Conservation (phyloP, 1,139 yeast species). For the Candida glucosophila region DNA sequence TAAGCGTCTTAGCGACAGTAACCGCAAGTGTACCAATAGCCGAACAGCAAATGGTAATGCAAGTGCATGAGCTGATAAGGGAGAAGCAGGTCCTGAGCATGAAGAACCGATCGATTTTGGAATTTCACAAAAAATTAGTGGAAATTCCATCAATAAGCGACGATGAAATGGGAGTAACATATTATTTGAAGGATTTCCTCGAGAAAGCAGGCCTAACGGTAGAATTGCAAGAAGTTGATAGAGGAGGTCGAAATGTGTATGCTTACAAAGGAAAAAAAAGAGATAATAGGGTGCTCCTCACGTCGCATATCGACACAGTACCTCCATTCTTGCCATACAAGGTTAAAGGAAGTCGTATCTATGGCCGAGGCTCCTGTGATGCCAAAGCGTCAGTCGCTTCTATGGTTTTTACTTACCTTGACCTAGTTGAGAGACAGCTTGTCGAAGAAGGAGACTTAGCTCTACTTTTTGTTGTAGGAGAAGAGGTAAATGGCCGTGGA, state of each 20-base stretch:
- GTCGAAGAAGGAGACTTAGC: conserved; percentile 48
- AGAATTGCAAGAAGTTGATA: conserved; percentile 24
- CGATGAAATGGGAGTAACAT: conserved; percentile 23
- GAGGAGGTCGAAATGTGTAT: conserved; percentile 42
- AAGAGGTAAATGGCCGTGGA: conserved; percentile 57
- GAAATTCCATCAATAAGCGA: conserved; percentile 28
- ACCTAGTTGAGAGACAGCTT: conserved; percentile 27
- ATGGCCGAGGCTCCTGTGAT: conserved; percentile 61
- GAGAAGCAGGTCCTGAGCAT: no score
- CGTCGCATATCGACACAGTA: conserved; percentile 67
- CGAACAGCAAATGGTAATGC: no score
- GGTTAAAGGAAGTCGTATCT: conserved; percentile 40
- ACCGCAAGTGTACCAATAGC: no score
- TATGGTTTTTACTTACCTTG: conserved; percentile 45
- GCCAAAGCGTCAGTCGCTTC: conserved; percentile 65
- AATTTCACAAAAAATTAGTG: conserved; percentile 7
- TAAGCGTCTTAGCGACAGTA: no score
- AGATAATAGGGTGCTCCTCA: conserved; percentile 42
- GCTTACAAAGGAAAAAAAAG: conserved; percentile 44
- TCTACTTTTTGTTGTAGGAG: conserved; percentile 59
- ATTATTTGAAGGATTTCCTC: conserved; percentile 27
- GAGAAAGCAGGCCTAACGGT: conserved; percentile 40
- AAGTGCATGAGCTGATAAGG: no score
- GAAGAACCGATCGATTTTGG: no score
- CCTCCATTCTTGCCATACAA: conserved; percentile 56